Conservation (phyloP, 805 yeast genomes). For the Saturnispora diversa region DNA sequence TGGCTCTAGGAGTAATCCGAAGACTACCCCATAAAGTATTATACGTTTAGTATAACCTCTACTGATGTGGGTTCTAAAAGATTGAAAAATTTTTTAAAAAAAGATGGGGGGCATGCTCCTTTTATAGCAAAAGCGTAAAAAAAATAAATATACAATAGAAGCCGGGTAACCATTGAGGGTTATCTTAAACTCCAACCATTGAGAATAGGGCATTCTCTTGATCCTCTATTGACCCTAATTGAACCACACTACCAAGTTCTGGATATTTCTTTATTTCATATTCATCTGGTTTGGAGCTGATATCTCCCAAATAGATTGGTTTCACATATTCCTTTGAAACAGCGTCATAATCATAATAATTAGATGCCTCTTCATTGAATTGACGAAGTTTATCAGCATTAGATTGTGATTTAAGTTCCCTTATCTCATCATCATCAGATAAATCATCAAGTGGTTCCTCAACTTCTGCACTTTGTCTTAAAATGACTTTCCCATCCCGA, state of each 20-base stretch:
- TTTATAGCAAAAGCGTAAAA: slow-evolving; percentile 10
- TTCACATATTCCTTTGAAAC: slow-evolving; percentile 49
- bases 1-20: slow-evolving; percentile 34
- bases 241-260: slow-evolving; percentile 21
- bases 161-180: slow-evolving; percentile 7
- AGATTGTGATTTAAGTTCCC: slow-evolving; percentile 30
- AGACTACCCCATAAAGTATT: slow-evolving; percentile 26
- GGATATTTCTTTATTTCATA: slow-evolving; percentile 10
- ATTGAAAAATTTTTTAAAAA: slow-evolving; percentile 14
- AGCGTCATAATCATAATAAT: slow-evolving; percentile 52
- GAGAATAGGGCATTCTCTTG: slow-evolving; percentile 26
- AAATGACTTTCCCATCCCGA: slow-evolving; percentile 67
- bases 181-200: slow-evolving; percentile 21
- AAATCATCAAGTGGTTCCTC: slow-evolving; percentile 22
- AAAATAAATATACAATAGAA: neutral
- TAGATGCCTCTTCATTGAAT: slow-evolving; percentile 26
- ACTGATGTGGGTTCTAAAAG: slow-evolving; percentile 49
- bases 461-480: slow-evolving; percentile 38
- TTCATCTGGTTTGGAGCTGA: neutral
- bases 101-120: slow-evolving; percentile 3
- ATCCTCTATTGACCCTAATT: slow-evolving; percentile 26
- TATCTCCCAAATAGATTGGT: slow-evolving; percentile 25
- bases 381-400: slow-evolving; percentile 27
- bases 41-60: slow-evolving; percentile 73
- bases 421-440: slow-evolving; percentile 31